phyloP scores from a whole-genome alignment of 2,329 filamentous ascomycete genomes.

The Leptosphaerulina australis region DNA sequence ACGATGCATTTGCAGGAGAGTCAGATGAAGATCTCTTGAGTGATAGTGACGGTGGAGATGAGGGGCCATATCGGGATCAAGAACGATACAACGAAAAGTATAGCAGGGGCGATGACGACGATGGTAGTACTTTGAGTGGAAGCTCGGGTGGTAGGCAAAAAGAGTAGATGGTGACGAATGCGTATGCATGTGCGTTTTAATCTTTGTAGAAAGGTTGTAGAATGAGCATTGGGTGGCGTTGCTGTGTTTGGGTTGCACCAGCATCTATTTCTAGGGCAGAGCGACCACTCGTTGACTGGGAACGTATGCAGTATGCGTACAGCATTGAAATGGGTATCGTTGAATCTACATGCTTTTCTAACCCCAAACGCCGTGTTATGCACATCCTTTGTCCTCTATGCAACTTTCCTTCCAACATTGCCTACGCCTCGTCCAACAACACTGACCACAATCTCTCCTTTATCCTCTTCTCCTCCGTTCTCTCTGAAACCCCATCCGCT shows the following conservation, averaged over 20 bases:
- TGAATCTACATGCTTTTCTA: conserved; percentile 15
- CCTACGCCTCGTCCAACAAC: conserved; percentile 93
- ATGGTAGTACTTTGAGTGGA: conserved; percentile 8
- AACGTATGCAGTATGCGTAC: neutral
- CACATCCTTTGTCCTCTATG: conserved; percentile 46
- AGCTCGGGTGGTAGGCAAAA: conserved; percentile 36
- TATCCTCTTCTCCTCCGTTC: conserved; percentile 55
- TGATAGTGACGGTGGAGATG: conserved; percentile 49
- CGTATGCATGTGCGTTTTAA: neutral
- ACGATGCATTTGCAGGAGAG: conserved; percentile 95
- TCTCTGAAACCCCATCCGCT: conserved; percentile 87
- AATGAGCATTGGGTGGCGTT: conserved; percentile 27
- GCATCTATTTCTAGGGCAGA: neutral
- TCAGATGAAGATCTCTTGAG: conserved; percentile 74
- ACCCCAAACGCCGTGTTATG: conserved; percentile 8
- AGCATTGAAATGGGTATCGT: conserved; percentile 21
- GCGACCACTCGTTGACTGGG: neutral
- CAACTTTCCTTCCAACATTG: conserved; percentile 92
- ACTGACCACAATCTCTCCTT: conserved; percentile 77
- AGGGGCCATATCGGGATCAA: conserved; percentile 46
- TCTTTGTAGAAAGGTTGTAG: neutral
- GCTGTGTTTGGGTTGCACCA: conserved; percentile 1
- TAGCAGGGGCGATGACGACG: conserved; percentile 21
- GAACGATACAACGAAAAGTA: conserved; percentile 44
- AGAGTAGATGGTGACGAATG: conserved; percentile 22